Evolutionary conservation across 441 rosid genomes (phyloP).

Genomic region (Cnidoscolus chayamansa): DNA sequence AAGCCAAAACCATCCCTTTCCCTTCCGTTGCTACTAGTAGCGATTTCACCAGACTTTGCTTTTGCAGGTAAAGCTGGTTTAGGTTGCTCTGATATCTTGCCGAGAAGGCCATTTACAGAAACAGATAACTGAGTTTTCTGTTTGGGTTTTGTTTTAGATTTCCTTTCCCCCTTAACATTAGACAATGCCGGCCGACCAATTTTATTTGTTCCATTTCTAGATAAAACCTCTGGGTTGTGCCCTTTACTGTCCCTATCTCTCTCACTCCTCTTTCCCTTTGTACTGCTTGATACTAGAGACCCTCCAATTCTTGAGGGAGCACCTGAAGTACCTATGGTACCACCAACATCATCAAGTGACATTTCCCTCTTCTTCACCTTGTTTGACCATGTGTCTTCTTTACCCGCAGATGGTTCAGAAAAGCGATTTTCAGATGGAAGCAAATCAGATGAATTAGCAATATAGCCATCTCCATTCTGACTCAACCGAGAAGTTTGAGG

Average conservation of each 20-base stretch:
- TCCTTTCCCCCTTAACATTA: slow-evolving; percentile 80
- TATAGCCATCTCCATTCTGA: slow-evolving; percentile 47
- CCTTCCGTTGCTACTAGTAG: slow-evolving; percentile 45
- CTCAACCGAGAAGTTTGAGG: slow-evolving; percentile 42
- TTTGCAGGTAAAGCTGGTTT: slow-evolving; percentile 41
- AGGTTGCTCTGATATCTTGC: slow-evolving; percentile 58
- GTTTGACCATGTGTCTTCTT: slow-evolving; percentile 72
- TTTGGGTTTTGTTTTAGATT: slow-evolving; percentile 81
- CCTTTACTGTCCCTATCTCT: slow-evolving; percentile 96
- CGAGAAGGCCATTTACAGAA: slow-evolving; percentile 67
- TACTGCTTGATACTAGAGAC: slow-evolving; percentile 58
- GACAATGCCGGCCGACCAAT: slow-evolving; percentile 69
- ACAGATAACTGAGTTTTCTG: slow-evolving; percentile 82
- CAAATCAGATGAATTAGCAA: slow-evolving; percentile 43
- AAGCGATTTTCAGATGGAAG: slow-evolving; percentile 42
- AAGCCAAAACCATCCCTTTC: slow-evolving; percentile 50
- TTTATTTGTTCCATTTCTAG: slow-evolving; percentile 73
- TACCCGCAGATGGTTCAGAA: slow-evolving; percentile 44
- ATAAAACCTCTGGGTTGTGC: slow-evolving; percentile 56
- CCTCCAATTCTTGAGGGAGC: slow-evolving; percentile 49
- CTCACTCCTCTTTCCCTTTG: slow-evolving; percentile 95
- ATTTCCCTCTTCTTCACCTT: slow-evolving; percentile 85
- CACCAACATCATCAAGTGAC: slow-evolving; percentile 80
- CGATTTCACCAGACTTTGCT: slow-evolving; percentile 43
- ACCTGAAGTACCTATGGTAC: slow-evolving; percentile 37